Evolutionary conservation across 2,329 filamentous ascomycete species (phyloP).

Genomic region (Sporothrix phasma): DNA sequence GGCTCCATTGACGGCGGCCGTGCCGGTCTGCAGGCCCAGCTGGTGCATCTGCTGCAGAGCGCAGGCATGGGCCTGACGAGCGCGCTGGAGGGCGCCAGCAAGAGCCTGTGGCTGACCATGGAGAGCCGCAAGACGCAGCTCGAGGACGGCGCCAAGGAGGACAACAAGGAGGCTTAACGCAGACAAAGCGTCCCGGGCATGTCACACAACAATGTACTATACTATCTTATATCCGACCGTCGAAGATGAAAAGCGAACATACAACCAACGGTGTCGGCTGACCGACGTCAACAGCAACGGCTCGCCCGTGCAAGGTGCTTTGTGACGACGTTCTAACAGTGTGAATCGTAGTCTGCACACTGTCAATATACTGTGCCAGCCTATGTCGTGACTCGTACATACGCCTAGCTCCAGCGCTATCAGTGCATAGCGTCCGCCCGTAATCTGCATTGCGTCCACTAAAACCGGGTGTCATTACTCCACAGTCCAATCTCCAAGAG

Average conservation of each 20-base stretch:
- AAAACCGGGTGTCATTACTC: background rate
- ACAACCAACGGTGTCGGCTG: background rate
- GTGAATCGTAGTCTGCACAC: background rate
- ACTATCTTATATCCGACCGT: background rate
- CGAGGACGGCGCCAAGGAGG: conserved; percentile 52
- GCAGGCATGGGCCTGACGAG: conserved; percentile 68
- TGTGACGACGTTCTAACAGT: background rate
- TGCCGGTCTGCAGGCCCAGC: conserved; percentile 68
- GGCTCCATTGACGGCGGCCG: conserved; percentile 72
- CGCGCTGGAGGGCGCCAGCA: conserved; percentile 68
- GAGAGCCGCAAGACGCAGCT: conserved; percentile 73
- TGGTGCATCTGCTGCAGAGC: conserved; percentile 71
- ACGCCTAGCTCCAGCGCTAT: background rate
- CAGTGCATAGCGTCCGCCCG: background rate
- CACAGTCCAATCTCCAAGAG: background rate
- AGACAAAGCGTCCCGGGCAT: background rate
- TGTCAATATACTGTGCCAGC: conserved; percentile 12
- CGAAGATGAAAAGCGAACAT: conserved; percentile 1
- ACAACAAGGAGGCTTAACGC: background rate
- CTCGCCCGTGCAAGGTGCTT: background rate
- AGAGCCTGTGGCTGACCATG: conserved; percentile 77
- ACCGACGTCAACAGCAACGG: background rate
- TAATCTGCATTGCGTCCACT: background rate
- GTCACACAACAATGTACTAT: conserved; percentile 8
- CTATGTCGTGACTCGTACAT: background rate